Conservation (phyloP, 495 filamentous ascomycete species). For the Hypoxylon perforatum region DNA sequence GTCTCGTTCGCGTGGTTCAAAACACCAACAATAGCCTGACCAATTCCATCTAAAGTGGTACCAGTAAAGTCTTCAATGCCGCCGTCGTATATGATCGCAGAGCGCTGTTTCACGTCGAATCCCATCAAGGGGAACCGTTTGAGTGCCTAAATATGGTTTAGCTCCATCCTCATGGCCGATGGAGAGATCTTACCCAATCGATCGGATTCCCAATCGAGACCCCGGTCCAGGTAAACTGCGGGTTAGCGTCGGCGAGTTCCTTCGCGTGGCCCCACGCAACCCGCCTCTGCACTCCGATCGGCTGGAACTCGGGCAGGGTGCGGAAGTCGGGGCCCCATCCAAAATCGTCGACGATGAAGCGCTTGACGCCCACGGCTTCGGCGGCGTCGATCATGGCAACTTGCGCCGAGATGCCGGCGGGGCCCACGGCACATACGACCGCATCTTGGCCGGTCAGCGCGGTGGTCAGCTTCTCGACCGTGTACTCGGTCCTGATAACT, state of each 20-base stretch:
- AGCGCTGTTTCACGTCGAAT: slow-evolving; percentile 51
- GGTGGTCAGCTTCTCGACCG: slow-evolving; percentile 51
- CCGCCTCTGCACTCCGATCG: slow-evolving; percentile 28
- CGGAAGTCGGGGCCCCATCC: slow-evolving; percentile 55
- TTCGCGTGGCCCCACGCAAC: slow-evolving; percentile 49
- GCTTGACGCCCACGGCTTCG: slow-evolving; percentile 57
- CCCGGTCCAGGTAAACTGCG: slow-evolving; percentile 54
- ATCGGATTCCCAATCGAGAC: slow-evolving; percentile 55
- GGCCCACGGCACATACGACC: slow-evolving; percentile 52
- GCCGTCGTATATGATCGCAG: slow-evolving; percentile 56
- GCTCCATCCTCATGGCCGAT: background rate
- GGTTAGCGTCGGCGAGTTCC: slow-evolving; percentile 43
- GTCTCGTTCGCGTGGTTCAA: slow-evolving; percentile 57
- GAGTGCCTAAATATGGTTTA: slow-evolving; percentile 34
- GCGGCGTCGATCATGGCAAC: slow-evolving; percentile 62
- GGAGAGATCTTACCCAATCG: slow-evolving; percentile 49
- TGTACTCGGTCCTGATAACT: slow-evolving; percentile 55
- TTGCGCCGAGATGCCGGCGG: slow-evolving; percentile 45
- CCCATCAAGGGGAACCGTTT: slow-evolving; percentile 47
- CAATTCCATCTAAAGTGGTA: slow-evolving; percentile 58
- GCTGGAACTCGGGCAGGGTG: slow-evolving; percentile 35
- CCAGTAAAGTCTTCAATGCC: slow-evolving; percentile 55
- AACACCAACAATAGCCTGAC: slow-evolving; percentile 53
- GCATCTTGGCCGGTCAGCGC: slow-evolving; percentile 60
- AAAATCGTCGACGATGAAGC: slow-evolving; percentile 66